These are phyloP conservation scores for Pyrus communis DNA, from an alignment of 306 rosid species.

Conservation along the genomic window DNA sequence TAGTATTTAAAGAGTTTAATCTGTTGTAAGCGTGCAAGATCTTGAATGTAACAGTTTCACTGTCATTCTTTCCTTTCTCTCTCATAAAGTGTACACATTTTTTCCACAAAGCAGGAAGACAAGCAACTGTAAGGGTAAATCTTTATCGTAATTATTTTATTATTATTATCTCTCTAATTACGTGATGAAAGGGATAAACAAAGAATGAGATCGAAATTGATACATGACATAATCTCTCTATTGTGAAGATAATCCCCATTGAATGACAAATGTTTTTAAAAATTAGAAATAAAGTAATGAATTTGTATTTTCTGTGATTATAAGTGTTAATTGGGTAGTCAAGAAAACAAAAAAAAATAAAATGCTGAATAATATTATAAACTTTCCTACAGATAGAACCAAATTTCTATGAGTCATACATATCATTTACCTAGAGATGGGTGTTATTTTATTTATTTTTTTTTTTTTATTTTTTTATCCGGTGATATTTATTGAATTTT, in stretches of 20 bases:
- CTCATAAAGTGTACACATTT: no score
- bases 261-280: no score
- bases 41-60: no score
- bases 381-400: neutral
- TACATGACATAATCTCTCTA: neutral
- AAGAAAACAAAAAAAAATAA: neutral
- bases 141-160: no score
- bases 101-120: no score
- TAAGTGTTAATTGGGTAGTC: neutral
- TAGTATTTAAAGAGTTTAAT: neutral
- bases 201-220: no score
- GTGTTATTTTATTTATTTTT: neutral
- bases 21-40: neutral
- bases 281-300: no score
- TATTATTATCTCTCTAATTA: no score
- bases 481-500: neutral
- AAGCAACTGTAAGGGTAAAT: no score
- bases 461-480: neutral
- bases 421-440: constrained; percentile 9
- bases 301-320: neutral
- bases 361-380: neutral
- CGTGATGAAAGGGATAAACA: no score
- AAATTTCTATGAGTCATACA: constrained; percentile 3
- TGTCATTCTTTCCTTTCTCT: neutral
- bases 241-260: no score